These are phyloP conservation scores for Dipteronia dyeriana DNA, from an alignment of 345 rosid genomes.

Conservation along the genomic window DNA sequence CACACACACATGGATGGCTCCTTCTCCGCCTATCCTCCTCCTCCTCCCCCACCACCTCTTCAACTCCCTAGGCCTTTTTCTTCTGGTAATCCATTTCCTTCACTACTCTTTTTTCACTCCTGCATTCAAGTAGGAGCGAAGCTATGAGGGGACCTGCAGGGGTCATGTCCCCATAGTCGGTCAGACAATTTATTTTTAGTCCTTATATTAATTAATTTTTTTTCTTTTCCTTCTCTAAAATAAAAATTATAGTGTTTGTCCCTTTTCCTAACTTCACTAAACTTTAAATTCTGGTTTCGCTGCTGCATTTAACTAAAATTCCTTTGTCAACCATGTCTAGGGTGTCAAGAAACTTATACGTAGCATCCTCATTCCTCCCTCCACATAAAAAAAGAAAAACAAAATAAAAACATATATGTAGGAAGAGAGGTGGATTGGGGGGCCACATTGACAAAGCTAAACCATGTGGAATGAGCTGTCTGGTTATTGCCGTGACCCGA, in stretches of 20 bases:
- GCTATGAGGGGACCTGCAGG: no score
- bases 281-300: no score
- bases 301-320: no score
- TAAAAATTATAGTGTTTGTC: no score
- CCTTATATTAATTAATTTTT: no score
- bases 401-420: neutral
- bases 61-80: constrained; percentile 40
- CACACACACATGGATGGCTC: constrained; percentile 50
- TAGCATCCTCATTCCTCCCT: neutral
- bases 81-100: constrained; percentile 42
- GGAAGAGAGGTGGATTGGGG: constrained; percentile 22
- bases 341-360: no score
- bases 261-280: no score
- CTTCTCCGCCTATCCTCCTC: constrained; percentile 47
- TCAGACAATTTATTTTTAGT: no score
- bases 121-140: no score
- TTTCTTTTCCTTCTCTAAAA: no score
- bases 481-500: constrained; percentile 32
- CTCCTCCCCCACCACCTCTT: constrained; percentile 35
- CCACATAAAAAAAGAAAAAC: neutral
- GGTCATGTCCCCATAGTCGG: no score
- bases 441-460: constrained; percentile 38
- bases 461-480: constrained; percentile 80
- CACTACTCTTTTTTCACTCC: neutral
- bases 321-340: no score